Evolutionary conservation across 176 grass and related monocot genomes (phyloP), one percentile per base, ranked within the genome.

Genomic region (Luzula sylvatica): DNA sequence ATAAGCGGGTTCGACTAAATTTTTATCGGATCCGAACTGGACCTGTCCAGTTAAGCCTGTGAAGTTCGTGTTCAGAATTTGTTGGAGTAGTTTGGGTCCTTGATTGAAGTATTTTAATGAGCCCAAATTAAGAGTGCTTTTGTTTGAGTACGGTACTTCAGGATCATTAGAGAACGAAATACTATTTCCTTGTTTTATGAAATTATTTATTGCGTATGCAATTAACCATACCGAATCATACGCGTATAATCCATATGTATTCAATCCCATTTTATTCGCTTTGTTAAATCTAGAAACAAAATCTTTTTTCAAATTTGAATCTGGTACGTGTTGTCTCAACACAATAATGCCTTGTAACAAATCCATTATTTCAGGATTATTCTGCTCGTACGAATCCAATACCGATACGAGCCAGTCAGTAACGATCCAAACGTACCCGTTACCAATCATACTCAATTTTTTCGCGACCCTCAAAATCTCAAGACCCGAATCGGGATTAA

Each of bases 351-450:
- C 89, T 70, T 95, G 89, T 1, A 82, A 20, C 0, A 74, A 49
- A 53, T 28, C 26, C 67, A 73, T 56, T 20, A 5, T 59, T 44
- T 69, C 69, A 47, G 46, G 39, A 53, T 17, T 68, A 4, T 60
- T 9, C 46, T 71, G 75, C 22, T 25, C 30, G 2, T 27, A 53
- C 0, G 61, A 66, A 42, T 85, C 80, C 11, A 88, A 39, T 21
- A 46, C 42, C 0, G 89, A 79, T 56, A 76, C 67, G 5, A 95
- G 83, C 89, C 89, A 95, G 23, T 95, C 89, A 5, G 83, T 88
- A 38, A 80, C 72, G 55, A 95, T 85, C 89, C 89, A 95, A 11
- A 85, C 89, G 70, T 81, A 85, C 1, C 89, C 83, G 5, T 2
- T 9, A 4, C 35, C 52, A 76, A 85, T 82, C 83, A 95, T 95